A percentile compares a stretch with the other conserved stretches of the same genome.
Evolutionary conservation across 768 basidiomycete genomes (phyloP).

Genomic region (Lactarius trivialis): DNA sequence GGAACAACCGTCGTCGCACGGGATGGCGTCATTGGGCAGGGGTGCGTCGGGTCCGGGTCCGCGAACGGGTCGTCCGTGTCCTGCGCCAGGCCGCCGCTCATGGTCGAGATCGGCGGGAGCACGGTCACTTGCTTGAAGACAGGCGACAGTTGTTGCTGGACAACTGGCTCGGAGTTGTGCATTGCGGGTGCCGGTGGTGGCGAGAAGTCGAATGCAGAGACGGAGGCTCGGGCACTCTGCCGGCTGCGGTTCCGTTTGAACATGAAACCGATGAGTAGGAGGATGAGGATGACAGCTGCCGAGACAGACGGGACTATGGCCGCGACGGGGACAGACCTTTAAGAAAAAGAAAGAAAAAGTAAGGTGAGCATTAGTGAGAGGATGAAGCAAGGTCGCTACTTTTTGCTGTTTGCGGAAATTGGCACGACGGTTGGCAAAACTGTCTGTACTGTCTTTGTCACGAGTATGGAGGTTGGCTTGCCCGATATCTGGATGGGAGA

Average conservation of each 20-base stretch:
- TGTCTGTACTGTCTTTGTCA: not conserved
- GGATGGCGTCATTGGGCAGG: too few relatives aligned
- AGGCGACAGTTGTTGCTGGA: not conserved
- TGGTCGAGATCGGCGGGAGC: not conserved
- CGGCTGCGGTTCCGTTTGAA: not conserved
- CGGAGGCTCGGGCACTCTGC: not conserved
- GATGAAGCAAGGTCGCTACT: not conserved
- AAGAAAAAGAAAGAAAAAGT: too few relatives aligned
- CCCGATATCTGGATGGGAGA: not conserved
- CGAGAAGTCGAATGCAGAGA: not conserved
- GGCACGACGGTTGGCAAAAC: not conserved
- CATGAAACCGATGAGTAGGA: not conserved
- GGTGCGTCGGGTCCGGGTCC: not conserved
- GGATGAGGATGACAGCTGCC: not conserved
- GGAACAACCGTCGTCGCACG: not conserved
- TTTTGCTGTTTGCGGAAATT: not conserved
- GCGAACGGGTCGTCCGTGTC: not conserved
- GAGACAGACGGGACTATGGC: conserved; percentile 2
- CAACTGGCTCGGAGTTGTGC: not conserved
- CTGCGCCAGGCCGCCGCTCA: not conserved
- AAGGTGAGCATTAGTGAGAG: not conserved
- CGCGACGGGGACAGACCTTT: conserved; percentile 4
- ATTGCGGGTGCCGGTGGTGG: not conserved
- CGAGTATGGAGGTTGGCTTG: not conserved
- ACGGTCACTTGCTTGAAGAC: not conserved